These are phyloP conservation scores for Cercophora sp. DNA, from an alignment of 495 filamentous ascomycete species.

Conservation along the genomic window DNA sequence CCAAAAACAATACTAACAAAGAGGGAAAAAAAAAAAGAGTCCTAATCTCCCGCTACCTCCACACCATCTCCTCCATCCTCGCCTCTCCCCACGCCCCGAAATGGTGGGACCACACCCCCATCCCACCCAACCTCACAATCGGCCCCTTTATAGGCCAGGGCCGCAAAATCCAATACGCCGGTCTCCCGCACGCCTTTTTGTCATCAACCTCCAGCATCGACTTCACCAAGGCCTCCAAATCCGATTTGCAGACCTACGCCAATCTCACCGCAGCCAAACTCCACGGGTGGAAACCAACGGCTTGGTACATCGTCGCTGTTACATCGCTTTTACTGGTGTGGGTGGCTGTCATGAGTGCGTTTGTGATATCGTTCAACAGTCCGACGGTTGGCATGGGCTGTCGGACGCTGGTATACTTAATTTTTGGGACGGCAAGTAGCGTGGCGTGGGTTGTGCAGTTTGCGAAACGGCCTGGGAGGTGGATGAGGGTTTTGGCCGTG, in stretches of 20 bases:
- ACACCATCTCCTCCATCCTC: too few relatives aligned
- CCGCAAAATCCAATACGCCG: slow-evolving; percentile 5
- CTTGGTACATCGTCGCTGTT: not conserved
- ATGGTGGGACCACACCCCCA: not conserved
- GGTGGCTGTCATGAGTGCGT: slow-evolving; percentile 7
- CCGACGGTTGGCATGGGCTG: slow-evolving; percentile 10
- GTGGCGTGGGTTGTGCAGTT: slow-evolving; percentile 10
- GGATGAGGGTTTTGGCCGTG: not conserved
- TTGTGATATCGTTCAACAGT: slow-evolving; percentile 9
- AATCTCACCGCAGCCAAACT: not conserved
- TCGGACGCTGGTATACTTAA: not conserved
- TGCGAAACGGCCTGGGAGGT: not conserved
- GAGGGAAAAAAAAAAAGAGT: not conserved
- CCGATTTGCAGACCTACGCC: not conserved
- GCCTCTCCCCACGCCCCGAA: not conserved
- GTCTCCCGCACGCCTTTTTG: slow-evolving; percentile 8
- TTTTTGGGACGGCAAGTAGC: not conserved
- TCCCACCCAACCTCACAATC: not conserved
- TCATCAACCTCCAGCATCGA: not conserved
- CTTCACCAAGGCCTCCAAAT: not conserved
- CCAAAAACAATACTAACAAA: not conserved
- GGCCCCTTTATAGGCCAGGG: slow-evolving; percentile 13
- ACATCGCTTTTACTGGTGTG: not conserved
- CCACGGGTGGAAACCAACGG: not conserved
- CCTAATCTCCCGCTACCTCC: too few relatives aligned